phyloP scores from a whole-genome alignment of 2,329 filamentous ascomycete species.

The Truncatella angustata region DNA sequence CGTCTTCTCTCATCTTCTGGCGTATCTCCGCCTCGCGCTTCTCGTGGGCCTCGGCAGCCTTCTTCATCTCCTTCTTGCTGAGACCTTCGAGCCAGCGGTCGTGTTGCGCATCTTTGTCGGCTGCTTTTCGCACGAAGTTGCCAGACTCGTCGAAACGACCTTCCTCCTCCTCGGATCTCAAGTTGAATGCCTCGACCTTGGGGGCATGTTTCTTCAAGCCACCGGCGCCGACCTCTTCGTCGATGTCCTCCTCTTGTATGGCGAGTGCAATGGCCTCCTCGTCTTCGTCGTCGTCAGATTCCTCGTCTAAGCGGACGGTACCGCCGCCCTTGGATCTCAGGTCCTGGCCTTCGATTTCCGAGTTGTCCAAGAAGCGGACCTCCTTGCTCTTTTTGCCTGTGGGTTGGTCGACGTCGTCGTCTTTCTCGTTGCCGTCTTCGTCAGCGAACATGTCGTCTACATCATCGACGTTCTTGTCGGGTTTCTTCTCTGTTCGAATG shows the following conservation, averaged over 20 bases:
- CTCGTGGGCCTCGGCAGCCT: conserved; percentile 82
- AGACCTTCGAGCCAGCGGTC: conserved; percentile 91
- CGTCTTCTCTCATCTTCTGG: conserved; percentile 69
- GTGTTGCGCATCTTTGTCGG: conserved; percentile 84
- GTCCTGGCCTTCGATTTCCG: conserved; percentile 77
- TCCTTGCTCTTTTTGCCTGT: conserved; percentile 60
- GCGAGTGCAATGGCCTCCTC: conserved; percentile 74
- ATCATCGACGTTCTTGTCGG: conserved; percentile 48
- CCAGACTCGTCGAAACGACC: conserved; percentile 87
- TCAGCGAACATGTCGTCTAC: conserved; percentile 86
- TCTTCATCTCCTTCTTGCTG: conserved; percentile 90
- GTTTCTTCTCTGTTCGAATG: conserved; percentile 28
- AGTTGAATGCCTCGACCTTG: conserved; percentile 94
- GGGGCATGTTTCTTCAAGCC: conserved; percentile 91
- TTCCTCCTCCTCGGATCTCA: conserved; percentile 86
- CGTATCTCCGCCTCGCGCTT: conserved; percentile 76
- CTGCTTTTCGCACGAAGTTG: conserved; percentile 87
- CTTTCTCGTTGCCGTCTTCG: conserved; percentile 53
- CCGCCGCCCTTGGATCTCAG: conserved; percentile 70
- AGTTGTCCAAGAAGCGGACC: conserved; percentile 58
- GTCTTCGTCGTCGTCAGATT: conserved; percentile 53
- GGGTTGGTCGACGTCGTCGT: conserved; percentile 47
- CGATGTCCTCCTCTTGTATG: conserved; percentile 71
- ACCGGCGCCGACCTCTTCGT: conserved; percentile 87
- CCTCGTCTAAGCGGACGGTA: conserved; percentile 61